A percentile compares a stretch with the other conserved stretches of the same genome.
Conservation (phyloP, 2,329 filamentous ascomycete species). For the Penicillium sp. region DNA sequence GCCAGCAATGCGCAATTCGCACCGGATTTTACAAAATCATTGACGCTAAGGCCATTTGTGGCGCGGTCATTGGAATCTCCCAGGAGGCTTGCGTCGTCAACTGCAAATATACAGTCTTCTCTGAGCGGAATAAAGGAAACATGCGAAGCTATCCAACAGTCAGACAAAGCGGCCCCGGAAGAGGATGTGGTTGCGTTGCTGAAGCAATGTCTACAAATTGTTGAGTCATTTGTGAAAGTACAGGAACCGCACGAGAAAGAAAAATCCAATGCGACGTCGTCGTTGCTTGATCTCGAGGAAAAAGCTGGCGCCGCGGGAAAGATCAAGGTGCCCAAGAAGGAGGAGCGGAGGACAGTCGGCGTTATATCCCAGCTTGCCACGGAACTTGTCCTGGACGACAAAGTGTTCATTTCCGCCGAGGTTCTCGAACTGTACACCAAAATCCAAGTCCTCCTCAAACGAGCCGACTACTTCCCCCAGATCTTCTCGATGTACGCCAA, state of each 20-base stretch:
- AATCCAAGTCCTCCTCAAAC: slow-evolving; percentile 68
- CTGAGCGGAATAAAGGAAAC: slow-evolving; percentile 30
- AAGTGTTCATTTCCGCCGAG: slow-evolving; percentile 73
- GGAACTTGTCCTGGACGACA: slow-evolving; percentile 66
- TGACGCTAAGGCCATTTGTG: not conserved
- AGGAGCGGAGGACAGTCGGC: slow-evolving; percentile 36
- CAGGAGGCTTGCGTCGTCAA: slow-evolving; percentile 1
- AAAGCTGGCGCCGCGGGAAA: slow-evolving; percentile 25
- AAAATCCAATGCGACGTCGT: slow-evolving; percentile 36
- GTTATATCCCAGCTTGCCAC: slow-evolving; percentile 58
- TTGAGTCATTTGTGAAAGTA: slow-evolving; percentile 25
- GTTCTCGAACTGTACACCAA: slow-evolving; percentile 72
- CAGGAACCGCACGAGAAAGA: slow-evolving; percentile 24
- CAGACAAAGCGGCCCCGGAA: slow-evolving; percentile 31
- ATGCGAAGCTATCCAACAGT: slow-evolving; percentile 25
- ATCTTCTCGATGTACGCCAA: slow-evolving; percentile 77
- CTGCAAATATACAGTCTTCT: slow-evolving; percentile 14
- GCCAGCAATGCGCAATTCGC: not conserved
- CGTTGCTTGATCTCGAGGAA: slow-evolving; percentile 39
- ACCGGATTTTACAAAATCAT: not conserved
- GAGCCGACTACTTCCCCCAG: slow-evolving; percentile 71
- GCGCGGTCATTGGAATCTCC: not conserved
- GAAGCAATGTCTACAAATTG: slow-evolving; percentile 31
- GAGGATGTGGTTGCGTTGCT: slow-evolving; percentile 31
- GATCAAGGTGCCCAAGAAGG: slow-evolving; percentile 24